Evolutionary conservation across 2,329 filamentous ascomycete genomes (phyloP).

Genomic region (Clathrospora elynae): DNA sequence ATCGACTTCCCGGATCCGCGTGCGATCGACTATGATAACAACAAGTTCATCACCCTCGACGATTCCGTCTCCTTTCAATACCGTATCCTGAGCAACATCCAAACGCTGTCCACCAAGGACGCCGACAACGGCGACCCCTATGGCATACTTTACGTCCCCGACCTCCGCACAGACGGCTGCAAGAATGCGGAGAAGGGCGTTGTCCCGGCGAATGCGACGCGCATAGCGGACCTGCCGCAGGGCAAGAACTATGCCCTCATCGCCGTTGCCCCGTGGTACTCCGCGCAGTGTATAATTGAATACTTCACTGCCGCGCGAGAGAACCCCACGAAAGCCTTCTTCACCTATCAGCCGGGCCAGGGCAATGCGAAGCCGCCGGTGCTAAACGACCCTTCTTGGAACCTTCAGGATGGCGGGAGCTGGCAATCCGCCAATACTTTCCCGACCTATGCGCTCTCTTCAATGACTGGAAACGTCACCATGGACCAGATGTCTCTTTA

Average conservation of each 20-base stretch:
- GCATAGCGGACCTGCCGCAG: conserved; percentile 67
- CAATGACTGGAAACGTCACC: conserved; percentile 67
- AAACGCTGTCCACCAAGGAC: conserved; percentile 74
- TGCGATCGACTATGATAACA: conserved; percentile 35
- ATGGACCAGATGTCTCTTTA: conserved; percentile 76
- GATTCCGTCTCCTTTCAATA: conserved; percentile 45
- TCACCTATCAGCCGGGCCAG: conserved; percentile 60
- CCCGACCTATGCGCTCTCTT: conserved; percentile 82
- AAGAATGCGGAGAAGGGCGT: conserved; percentile 65
- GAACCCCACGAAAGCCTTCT: conserved; percentile 60
- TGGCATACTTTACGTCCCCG: conserved; percentile 85
- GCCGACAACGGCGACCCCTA: conserved; percentile 67
- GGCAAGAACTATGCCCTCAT: conserved; percentile 72
- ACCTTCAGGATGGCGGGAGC: conserved; percentile 67
- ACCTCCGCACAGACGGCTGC: conserved; percentile 68
- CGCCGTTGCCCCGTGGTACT: conserved; percentile 86
- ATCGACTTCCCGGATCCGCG: conserved; percentile 46
- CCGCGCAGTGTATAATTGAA: conserved; percentile 69
- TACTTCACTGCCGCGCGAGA: conserved; percentile 71
- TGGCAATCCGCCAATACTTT: conserved; percentile 76
- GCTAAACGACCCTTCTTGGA: conserved; percentile 69
- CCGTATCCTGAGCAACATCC: conserved; percentile 62
- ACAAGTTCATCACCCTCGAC: conserved; percentile 40
- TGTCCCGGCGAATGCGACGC: conserved; percentile 76
- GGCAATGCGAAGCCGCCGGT: conserved; percentile 66